Base-by-base conservation (phyloP, 108 stramenopile species). In the Cyclostephanos invisitatus region DNA sequence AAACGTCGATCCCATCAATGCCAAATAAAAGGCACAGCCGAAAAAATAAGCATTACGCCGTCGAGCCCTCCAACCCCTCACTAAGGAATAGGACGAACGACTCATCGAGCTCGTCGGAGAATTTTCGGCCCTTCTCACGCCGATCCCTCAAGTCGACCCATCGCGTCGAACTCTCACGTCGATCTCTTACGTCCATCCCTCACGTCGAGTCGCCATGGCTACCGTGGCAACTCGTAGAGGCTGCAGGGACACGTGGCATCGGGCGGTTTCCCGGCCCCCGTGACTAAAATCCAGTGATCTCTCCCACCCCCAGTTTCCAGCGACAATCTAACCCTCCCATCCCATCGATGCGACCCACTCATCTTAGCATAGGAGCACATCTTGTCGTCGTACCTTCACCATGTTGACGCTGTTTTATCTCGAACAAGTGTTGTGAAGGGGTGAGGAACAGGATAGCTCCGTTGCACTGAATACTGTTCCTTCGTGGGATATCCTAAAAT, bases 341-440 rank as follows among this genome's bases (percentile, higher is more conserved):
- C 12, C 15, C 44, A 15, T 15, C 44, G 44, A 46, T 46, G 14
- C 12, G 44, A 2, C 44, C 44, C 1, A 46, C 44, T 15, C 14
- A 46, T 46, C 22, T 21, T 54, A 12, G 53, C 10, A 7, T 9
- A 27, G 22, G 24, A 27, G 53, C 53, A 54, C 14, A 53, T 53
- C 4, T 54, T 10, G 53, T 54, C 15, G 58, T 59, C 58, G 35
- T 59, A 59, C 58, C 58, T 59, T 59, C 58, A 59, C 58, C 58
- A 59, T 59, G 35, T 59, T 59, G 58, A 28, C 14, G 11, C 10
- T 54, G 2, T 54, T 54, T n/a, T n/a, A n/a, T n/a, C n/a, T n/a
- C n/a, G n/a, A n/a, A n/a, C n/a, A n/a, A n/a, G n/a, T n/a, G n/a
- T n/a, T n/a, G n/a, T n/a, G n/a, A n/a, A n/a, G n/a, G n/a, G n/a